These are phyloP conservation scores for Schizonepeta tenuifolia DNA, from an alignment of 257 asterid species.

Conservation along the genomic window DNA sequence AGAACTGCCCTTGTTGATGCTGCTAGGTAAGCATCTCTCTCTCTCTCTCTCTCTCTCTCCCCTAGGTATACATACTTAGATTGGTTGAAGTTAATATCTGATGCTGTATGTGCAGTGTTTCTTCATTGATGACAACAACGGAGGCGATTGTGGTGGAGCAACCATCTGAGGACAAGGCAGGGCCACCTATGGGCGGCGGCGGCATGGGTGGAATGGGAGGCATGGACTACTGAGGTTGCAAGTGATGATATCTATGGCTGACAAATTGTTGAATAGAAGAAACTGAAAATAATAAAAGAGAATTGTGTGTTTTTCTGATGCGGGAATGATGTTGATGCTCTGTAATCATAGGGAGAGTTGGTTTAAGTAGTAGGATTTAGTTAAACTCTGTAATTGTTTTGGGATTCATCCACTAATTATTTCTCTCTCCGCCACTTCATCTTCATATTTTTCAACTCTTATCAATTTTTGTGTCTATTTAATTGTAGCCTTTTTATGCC, in stretches of 20 bases:
- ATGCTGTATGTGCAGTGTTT: slow-evolving; percentile 54
- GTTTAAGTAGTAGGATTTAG: slow-evolving; percentile 26
- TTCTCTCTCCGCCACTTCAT: slow-evolving; percentile 13
- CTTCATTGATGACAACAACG: slow-evolving; percentile 89
- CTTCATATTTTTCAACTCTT: neutral
- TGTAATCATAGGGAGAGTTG: slow-evolving; percentile 35
- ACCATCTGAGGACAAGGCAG: slow-evolving; percentile 71
- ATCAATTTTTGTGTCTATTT: neutral
- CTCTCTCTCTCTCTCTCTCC: neutral
- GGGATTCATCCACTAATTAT: slow-evolving; percentile 3
- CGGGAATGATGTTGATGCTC: slow-evolving; percentile 3
- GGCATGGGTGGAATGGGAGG: slow-evolving; percentile 90
- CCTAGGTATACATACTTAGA: too few relatives aligned
- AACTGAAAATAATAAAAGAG: slow-evolving; percentile 15
- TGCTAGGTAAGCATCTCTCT: slow-evolving; percentile 61
- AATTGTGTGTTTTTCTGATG: slow-evolving; percentile 21
- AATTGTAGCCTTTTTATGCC: neutral
- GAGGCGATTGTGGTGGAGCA: slow-evolving; percentile 86
- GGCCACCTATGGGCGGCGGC: slow-evolving; percentile 75
- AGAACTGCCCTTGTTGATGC: slow-evolving; percentile 96
- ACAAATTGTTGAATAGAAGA: slow-evolving; percentile 21
- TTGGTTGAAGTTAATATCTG: neutral
- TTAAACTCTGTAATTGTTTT: slow-evolving; percentile 32
- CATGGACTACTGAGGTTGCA: slow-evolving; percentile 63
- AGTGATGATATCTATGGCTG: neutral